Base-by-base conservation (phyloP, 2,329 filamentous ascomycete genomes). In the Diaporthe capsici region DNA sequence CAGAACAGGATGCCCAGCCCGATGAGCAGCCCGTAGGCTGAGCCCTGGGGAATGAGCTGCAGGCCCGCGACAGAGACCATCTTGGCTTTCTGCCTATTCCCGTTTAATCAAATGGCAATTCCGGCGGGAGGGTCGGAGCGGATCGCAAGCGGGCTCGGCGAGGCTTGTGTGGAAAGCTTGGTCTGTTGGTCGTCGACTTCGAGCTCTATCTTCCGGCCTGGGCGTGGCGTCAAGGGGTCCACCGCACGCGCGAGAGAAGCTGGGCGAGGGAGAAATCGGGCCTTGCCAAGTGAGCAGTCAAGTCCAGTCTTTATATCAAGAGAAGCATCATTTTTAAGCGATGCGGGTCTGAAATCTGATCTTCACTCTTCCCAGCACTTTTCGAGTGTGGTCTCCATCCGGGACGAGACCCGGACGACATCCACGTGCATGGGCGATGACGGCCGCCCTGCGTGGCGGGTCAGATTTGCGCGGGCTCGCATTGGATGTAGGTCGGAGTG, bases 1-100 rank as follows among this genome's bases (percentile, higher is more conserved):
- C 84, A 87, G 77, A 89, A 89, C 1, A 86, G 76, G 1, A 89
- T 81, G 2, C 85, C 85, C 8, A 89, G 84, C 9, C 87, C 88
- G 74, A 88, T 83, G 57, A 89, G 84, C 28, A 88, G 81, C 75
- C 87, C 87, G 82, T 88, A 88, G 77, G 83, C 84, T 9, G 80
- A 79, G 34, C 79, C 83, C 72, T 84, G 82, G 1, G 80, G 80
- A 39, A 85, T 70, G 31, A 74, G 73, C 73, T 71, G 51, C 31
- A 74, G 65, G 20, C 65, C 73, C 17, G 55, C 44, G 37, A 74
- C 44, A 1, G 73, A 51, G 2, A 58, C 53, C 73, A 74, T 74
- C 20, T 20, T 71, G 20, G 9, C 31, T 20, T 2, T 31, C 8
- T 15, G 17, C 12, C 0, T 39, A 22, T 63, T 8, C n/a, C 7